Conservation (phyloP, 805 yeast species). For the Wickerhamomyces sydowiorum region DNA sequence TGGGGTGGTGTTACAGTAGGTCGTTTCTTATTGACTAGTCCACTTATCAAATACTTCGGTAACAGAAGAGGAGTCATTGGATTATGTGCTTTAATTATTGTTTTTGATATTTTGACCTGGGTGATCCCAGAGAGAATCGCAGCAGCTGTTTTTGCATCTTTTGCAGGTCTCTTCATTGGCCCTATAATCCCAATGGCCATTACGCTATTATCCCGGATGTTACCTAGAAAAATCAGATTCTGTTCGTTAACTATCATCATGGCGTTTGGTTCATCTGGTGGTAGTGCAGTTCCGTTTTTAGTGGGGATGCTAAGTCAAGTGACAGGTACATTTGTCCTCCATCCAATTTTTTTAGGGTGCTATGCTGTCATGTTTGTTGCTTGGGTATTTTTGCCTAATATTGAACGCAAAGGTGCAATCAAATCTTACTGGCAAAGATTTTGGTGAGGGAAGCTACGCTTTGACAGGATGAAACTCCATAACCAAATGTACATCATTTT, state of each 20-base stretch:
- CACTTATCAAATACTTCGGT: conserved; percentile 34
- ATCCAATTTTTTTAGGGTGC: conserved; percentile 40
- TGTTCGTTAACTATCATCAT: conserved; percentile 45
- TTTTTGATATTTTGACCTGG: conserved; percentile 42
- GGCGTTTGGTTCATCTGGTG: conserved; percentile 54
- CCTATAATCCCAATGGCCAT: conserved; percentile 53
- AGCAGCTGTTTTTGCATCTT: conserved; percentile 38
- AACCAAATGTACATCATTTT: too few relatives aligned
- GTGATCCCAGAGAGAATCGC: conserved; percentile 35
- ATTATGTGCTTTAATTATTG: conserved; percentile 28
- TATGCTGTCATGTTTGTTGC: conserved; percentile 27
- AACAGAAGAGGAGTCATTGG: conserved; percentile 38
- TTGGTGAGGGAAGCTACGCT: conserved; percentile 12
- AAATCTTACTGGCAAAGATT: conserved; percentile 16
- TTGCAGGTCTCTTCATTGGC: conserved; percentile 51
- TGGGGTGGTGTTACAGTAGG: conserved; percentile 65
- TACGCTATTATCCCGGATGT: conserved; percentile 34
- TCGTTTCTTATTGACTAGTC: conserved; percentile 41
- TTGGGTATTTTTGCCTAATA: conserved; percentile 41
- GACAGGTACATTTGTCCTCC: conserved; percentile 41
- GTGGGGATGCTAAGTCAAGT: conserved; percentile 44
- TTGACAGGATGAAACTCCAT: too few relatives aligned
- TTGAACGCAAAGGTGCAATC: conserved; percentile 26
- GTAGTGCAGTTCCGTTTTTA: conserved; percentile 49
- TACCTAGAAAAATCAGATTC: conserved; percentile 48